Evolutionary conservation across 805 yeast genomes (phyloP), one percentile per base, ranked within the genome.

Genomic region (Yamadazyma phyllophila): DNA sequence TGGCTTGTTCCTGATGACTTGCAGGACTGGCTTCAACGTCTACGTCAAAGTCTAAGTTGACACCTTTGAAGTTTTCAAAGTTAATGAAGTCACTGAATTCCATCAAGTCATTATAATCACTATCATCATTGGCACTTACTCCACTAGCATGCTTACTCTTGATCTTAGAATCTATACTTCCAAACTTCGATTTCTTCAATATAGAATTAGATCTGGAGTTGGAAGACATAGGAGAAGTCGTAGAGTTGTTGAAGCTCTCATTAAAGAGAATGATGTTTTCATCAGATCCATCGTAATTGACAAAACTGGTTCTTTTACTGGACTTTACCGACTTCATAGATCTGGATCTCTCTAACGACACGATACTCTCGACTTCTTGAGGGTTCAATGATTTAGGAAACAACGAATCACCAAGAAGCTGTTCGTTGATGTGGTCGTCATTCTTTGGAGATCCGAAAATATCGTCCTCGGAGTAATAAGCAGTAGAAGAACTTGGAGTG

Each of bases 281-380:
- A 44, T 71, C 73, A 11, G 67, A 62, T 6, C 75, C 75, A 38
- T 65, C 55, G 49, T 69, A 71, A 45, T 71, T 70, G 14, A 65
- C 62, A 50, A 61, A 71, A 20, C 73, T 67, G 45, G 62, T 68
- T 16, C 76, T 50, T 55, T 52, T 68, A 38, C 55, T 61, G 12
- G 71, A 64, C 44, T 56, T 67, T n/a, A 74, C 60, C 0, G 89
- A 82, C 57, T 78, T 74, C 68, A 77, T 69, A 4, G 82, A 77
- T 41, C 81, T 58, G 7, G 85, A 78, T 48, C 91, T 73, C 60
- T 87, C 95, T 36, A 87, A 58, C 7, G 85, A 76, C 2, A 84
- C 83, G 46, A 87, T 87, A 38, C 87, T 82, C 52, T 83, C 87
- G 9, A 87, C 86, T 57, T 87, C 95, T 43, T 76, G 79, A 0